These are phyloP conservation scores for Ligustrum vulgare DNA, from an alignment of 257 asterid genomes.

Conservation along the genomic window DNA sequence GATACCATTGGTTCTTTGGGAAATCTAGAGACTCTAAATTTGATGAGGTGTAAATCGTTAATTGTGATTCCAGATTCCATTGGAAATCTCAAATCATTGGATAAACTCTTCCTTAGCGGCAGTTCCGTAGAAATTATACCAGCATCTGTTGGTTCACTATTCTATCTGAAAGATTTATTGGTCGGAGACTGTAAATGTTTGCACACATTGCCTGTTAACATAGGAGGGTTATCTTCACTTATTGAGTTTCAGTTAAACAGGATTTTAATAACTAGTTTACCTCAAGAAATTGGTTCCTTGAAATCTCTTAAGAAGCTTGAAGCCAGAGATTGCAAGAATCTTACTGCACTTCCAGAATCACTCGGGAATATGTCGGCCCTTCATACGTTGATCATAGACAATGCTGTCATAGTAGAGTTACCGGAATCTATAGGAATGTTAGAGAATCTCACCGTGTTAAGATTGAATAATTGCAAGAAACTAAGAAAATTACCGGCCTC, in stretches of 20 bases:
- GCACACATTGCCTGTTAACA: constrained; percentile 20
- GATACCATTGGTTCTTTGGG: constrained; percentile 26
- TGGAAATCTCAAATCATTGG: constrained; percentile 34
- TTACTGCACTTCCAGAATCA: constrained; percentile 29
- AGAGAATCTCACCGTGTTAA: constrained; percentile 23
- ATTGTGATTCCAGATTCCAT: constrained; percentile 28
- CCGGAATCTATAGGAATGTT: constrained; percentile 29
- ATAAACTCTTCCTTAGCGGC: constrained; percentile 10
- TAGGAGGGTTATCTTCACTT: constrained; percentile 25
- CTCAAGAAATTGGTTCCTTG: constrained; percentile 20
- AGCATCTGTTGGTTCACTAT: constrained; percentile 30
- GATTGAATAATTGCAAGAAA: constrained; percentile 21
- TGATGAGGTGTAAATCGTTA: constrained; percentile 29
- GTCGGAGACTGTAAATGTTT: constrained; percentile 21
- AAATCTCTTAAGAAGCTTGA: constrained; percentile 27
- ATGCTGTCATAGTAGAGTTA: constrained; percentile 26
- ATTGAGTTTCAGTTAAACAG: constrained; percentile 23
- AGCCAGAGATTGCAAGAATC: constrained; percentile 13
- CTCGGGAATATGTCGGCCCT: constrained; percentile 24
- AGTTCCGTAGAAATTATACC: constrained; percentile 31
- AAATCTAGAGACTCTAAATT: constrained; percentile 25
- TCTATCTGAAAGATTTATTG: constrained; percentile 24
- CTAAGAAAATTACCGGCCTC: constrained; percentile 25
- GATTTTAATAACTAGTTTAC: constrained; percentile 21
- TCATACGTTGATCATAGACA: constrained; percentile 20